phyloP scores from a whole-genome alignment of 139 green algal genomes.

The Chlorella sorokiniana region DNA sequence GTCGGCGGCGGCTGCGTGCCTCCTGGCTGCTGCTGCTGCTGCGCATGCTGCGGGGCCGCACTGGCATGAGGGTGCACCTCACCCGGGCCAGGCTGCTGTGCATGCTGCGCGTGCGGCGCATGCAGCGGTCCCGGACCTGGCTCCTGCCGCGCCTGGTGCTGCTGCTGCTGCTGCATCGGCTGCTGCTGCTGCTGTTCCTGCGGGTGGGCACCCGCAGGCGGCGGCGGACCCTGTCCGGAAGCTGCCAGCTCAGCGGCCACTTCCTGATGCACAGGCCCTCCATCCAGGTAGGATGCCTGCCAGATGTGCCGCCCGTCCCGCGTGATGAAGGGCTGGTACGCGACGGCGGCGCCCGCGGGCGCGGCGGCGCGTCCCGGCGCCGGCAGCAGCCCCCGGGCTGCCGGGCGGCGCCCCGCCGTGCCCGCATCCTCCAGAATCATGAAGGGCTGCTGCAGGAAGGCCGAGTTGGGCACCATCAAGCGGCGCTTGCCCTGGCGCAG shows the following conservation, averaged over 20 bases:
- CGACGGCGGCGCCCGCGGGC: no score
- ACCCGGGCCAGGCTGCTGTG: no score
- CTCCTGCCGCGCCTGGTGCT: constrained; percentile 3
- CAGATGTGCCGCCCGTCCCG: background rate
- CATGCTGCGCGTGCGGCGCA: background rate
- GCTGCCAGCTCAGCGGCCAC: background rate
- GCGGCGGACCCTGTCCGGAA: background rate
- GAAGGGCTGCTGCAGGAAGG: constrained; percentile 73
- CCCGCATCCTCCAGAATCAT: constrained; percentile 59
- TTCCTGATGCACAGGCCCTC: constrained; percentile 3
- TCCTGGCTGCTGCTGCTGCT: background rate
- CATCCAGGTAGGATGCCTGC: constrained; percentile 19
- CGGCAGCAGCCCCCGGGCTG: background rate
- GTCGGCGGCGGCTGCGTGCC: background rate
- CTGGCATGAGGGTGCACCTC: no score
- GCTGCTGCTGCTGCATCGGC: background rate
- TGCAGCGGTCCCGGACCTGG: background rate
- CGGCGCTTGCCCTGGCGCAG: constrained; percentile 57
- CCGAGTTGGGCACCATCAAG: constrained; percentile 70
- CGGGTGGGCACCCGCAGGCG: background rate
- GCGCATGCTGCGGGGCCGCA: no score
- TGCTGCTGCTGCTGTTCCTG: constrained; percentile 16
- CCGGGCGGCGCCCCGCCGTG: background rate
- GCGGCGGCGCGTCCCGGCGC: no score
- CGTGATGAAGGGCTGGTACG: background rate